Evolutionary conservation across 2,329 filamentous ascomycete genomes (phyloP).

Genomic region (Mycocentrospora acerina): DNA sequence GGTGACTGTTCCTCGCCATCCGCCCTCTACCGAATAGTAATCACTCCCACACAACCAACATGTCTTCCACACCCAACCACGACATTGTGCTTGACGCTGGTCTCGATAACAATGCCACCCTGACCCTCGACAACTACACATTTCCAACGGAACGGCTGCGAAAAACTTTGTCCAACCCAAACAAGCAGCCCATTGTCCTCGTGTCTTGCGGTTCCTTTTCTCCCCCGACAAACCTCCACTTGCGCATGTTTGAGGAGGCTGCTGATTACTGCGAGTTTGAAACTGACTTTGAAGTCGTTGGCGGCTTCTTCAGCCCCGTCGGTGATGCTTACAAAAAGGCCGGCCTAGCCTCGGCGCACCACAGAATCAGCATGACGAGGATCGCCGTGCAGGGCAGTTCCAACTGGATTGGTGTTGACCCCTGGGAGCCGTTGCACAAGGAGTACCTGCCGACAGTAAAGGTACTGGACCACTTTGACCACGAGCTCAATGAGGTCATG

Average conservation of each 20-base stretch:
- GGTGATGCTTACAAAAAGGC: slow-evolving; percentile 77
- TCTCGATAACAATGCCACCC: slow-evolving; percentile 27
- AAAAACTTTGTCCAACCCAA: slow-evolving; percentile 56
- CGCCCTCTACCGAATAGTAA: slow-evolving; percentile 3
- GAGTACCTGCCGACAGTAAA: slow-evolving; percentile 86
- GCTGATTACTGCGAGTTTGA: slow-evolving; percentile 73
- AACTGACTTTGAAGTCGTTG: slow-evolving; percentile 77
- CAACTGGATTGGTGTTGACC: slow-evolving; percentile 42
- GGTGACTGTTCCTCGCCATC: slow-evolving; percentile 11
- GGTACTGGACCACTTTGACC: slow-evolving; percentile 86
- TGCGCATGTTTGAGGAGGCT: slow-evolving; percentile 88
- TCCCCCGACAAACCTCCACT: slow-evolving; percentile 72
- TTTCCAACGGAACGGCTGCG: slow-evolving; percentile 64
- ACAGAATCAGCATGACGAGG: slow-evolving; percentile 83
- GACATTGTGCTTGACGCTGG: slow-evolving; percentile 24
- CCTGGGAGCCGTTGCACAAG: slow-evolving; percentile 75
- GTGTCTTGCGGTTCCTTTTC: slow-evolving; percentile 73
- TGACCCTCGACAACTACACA: slow-evolving; percentile 53
- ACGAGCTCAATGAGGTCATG: slow-evolving; percentile 80
- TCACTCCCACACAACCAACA: slow-evolving; percentile 14
- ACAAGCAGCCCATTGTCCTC: slow-evolving; percentile 64
- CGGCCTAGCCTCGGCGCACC: slow-evolving; percentile 70
- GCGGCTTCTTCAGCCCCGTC: slow-evolving; percentile 81
- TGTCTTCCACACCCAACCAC: slow-evolving; percentile 23
- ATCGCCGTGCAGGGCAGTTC: slow-evolving; percentile 72